Evolutionary conservation across 106 monocot species (phyloP), one percentile per base, ranked within the genome.

Genomic region (Triglochin maritima): DNA sequence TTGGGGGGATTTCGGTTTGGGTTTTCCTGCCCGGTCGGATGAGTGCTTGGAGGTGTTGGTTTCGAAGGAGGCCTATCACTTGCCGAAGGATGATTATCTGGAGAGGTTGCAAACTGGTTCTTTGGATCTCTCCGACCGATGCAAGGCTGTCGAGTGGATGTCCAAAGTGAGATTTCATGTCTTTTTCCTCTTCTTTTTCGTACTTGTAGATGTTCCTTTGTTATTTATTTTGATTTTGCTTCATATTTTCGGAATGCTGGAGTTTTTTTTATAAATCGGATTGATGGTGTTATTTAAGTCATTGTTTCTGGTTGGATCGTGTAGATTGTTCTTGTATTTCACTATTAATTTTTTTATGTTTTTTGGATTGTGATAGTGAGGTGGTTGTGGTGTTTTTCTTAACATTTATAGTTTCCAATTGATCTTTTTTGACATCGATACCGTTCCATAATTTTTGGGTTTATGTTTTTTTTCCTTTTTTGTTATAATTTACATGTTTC

Each of bases 121-220:
- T 48, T 57, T 88, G 69, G 84, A 91, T 56, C 50, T 81, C 58
- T 81, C 81, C 17, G 63, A 87, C 44, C 79, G 96, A 51, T 83
- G 68, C 48, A 83, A 90, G 62, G 88, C 91, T 75, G 84, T 96
- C 70, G 86, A 88, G 77, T 96, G 91, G 91, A 91, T 91, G 56
- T 52, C 57, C 56, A 96, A 88, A 86, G 96, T 90, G 50, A 16
- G 57, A 55, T 44, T 57, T 10, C 10, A 49, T 57, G 12, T 56
- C 51, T 51, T 62, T 8, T 14, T 11, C 14, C 42, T 64, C 12
- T 54, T 73, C 17, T n/a, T n/a, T n/a, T n/a, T n/a, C n/a, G n/a
- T n/a, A n/a, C n/a, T 49, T 74, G 0, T 46, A 55, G 56, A 44
- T 15, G 3, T 44, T 53, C n/a, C 12, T n/a, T 42, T 49, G 4